Evolutionary conservation across 192 early-diverging fungal genomes (phyloP).

Genomic region (Coemansia sp.): DNA sequence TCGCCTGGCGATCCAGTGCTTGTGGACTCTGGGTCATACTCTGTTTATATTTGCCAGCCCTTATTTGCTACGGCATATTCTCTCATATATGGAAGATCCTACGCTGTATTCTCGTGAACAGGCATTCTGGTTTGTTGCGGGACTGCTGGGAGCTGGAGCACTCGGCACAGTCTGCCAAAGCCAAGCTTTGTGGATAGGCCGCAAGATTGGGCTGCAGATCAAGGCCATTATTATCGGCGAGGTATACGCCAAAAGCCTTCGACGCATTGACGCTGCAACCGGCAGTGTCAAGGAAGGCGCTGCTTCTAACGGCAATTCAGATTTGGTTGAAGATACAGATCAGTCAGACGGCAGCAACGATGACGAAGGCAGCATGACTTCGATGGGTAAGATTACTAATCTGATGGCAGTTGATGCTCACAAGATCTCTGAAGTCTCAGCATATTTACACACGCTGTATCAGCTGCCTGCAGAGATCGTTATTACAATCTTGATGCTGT

Average conservation of each 20-base stretch:
- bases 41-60: constrained; percentile 56
- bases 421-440: constrained; percentile 59
- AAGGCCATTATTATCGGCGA: constrained; percentile 65
- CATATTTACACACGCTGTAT: constrained; percentile 61
- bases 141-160: constrained; percentile 54
- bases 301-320: neutral
- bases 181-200: constrained; percentile 69
- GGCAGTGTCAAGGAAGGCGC: constrained; percentile 8
- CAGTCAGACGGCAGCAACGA: constrained; percentile 5
- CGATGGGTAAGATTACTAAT: constrained; percentile 66
- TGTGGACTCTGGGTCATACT: constrained; percentile 51
- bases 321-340: neutral
- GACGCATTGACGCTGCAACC: constrained; percentile 53
- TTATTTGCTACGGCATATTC: constrained; percentile 58
- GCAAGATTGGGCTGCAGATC: constrained; percentile 64
- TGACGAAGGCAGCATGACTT: constrained; percentile 42
- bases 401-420: constrained; percentile 69
- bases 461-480: constrained; percentile 62
- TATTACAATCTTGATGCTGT: constrained; percentile 65
- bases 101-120: constrained; percentile 49
- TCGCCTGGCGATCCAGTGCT: constrained; percentile 49
- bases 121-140: constrained; percentile 63
- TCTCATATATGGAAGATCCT: constrained; percentile 61
- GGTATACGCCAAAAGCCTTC: constrained; percentile 67
- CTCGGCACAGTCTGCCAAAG: constrained; percentile 57